These are phyloP conservation scores for Starmerella apicola DNA, from an alignment of 805 yeast species.

Conservation along the genomic window DNA sequence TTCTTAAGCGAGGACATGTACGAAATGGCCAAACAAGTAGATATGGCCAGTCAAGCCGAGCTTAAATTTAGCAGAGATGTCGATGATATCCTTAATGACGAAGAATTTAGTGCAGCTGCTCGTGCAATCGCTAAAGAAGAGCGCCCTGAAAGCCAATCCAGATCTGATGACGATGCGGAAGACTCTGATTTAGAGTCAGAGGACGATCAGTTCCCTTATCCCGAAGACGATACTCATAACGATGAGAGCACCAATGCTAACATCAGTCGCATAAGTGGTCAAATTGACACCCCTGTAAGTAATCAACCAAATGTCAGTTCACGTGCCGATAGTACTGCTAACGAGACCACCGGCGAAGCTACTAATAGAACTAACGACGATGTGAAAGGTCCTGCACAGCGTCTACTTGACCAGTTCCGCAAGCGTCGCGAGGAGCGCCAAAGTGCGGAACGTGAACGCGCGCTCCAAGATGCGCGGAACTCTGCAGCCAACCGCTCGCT, in stretches of 20 bases:
- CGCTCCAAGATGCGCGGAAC: slow-evolving; percentile 25
- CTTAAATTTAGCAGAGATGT: slow-evolving; percentile 23
- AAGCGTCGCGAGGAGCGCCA: slow-evolving; percentile 17
- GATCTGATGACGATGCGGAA: slow-evolving; percentile 4
- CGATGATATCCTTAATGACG: slow-evolving; percentile 21
- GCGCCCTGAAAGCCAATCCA: slow-evolving; percentile 5
- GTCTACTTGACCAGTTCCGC: slow-evolving; percentile 18
- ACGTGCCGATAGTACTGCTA: neutral
- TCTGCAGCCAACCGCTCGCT: slow-evolving; percentile 29
- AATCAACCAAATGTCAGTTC: neutral
- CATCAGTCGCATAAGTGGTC: neutral
- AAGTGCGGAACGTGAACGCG: slow-evolving; percentile 22
- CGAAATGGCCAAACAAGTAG: slow-evolving; percentile 21
- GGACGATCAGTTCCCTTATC: slow-evolving; percentile 8
- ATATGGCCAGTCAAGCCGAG: slow-evolving; percentile 23
- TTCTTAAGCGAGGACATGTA: slow-evolving; percentile 18
- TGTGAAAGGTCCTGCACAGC: slow-evolving; percentile 22
- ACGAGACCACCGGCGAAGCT: too few species aligned
- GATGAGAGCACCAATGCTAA: slow-evolving; percentile 2
- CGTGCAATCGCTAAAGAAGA: slow-evolving; percentile 10
- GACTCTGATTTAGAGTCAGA: slow-evolving; percentile 5
- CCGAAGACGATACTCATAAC: slow-evolving; percentile 5
- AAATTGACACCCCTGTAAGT: too few species aligned
- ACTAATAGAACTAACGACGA: too few species aligned
- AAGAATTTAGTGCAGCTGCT: slow-evolving; percentile 19